phyloP scores from a whole-genome alignment of 345 rosid genomes.

The Turnera subulata region DNA sequence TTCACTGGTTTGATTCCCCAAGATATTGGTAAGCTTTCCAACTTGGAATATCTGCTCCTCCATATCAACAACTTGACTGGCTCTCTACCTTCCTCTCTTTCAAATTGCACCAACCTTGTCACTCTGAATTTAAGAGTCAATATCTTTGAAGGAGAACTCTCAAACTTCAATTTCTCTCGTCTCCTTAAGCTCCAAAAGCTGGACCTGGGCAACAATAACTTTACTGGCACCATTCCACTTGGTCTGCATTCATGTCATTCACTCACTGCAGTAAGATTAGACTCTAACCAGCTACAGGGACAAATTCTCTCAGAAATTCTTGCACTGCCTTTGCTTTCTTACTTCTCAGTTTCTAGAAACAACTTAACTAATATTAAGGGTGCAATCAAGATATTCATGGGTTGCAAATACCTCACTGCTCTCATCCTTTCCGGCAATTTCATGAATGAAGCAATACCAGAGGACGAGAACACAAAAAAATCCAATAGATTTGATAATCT shows the following conservation, averaged over 20 bases:
- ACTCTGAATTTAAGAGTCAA: slow-evolving; percentile 10
- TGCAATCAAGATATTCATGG: too few species aligned
- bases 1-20: slow-evolving; percentile 7
- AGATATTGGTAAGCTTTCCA: slow-evolving; percentile 15
- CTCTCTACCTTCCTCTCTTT: slow-evolving; percentile 9
- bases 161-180: slow-evolving; percentile 11
- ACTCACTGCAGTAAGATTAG: slow-evolving; percentile 11
- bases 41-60: slow-evolving; percentile 1
- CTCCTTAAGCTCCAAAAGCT: not conserved
- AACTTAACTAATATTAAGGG: too few species aligned
- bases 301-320: slow-evolving; percentile 4
- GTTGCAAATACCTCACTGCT: too few species aligned
- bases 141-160: slow-evolving; percentile 3
- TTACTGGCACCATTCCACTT: slow-evolving; percentile 2
- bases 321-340: slow-evolving; percentile 3
- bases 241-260: slow-evolving; percentile 8
- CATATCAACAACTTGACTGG: slow-evolving; percentile 6
- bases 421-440: too few species aligned
- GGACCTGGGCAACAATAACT: slow-evolving; percentile 13
- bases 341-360: slow-evolving; percentile 6
- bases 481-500: too few species aligned
- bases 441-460: too few species aligned
- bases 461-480: too few species aligned
- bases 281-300: slow-evolving; percentile 2
- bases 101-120: slow-evolving; percentile 11